A percentile compares a stretch with the other conserved stretches of the same genome.
phyloP scores from a whole-genome alignment of 768 basidiomycete genomes.

The Tephrocybe rancida region DNA sequence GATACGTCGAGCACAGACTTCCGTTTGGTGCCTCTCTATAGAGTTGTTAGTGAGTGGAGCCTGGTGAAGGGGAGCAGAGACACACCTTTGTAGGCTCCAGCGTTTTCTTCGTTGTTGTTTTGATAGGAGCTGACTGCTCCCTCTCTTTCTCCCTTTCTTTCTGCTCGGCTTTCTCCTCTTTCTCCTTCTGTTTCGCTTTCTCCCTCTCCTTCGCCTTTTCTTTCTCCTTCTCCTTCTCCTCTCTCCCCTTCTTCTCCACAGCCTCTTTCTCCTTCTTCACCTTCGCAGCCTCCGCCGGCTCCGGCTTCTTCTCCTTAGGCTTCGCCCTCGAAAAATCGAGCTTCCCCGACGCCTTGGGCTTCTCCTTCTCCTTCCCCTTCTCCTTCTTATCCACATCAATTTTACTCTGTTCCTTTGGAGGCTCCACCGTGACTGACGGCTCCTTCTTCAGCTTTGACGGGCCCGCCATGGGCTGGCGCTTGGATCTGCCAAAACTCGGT shows the following conservation, averaged over 20 bases:
- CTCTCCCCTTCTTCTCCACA: too few species aligned
- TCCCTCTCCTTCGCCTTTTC: constrained; percentile 19
- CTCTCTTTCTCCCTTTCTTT: constrained; percentile 19
- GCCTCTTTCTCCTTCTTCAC: constrained; percentile 1
- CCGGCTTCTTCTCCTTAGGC: constrained; percentile 13
- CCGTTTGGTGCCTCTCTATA: constrained; percentile 42
- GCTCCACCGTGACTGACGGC: too few species aligned
- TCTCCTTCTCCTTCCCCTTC: constrained; percentile 18
- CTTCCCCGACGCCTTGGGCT: constrained; percentile 19
- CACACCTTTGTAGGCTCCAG: constrained; percentile 21
- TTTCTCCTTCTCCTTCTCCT: background rate
- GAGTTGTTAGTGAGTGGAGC: background rate
- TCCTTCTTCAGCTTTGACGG: constrained; percentile 33
- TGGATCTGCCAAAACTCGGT: constrained; percentile 18
- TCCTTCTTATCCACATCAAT: constrained; percentile 15
- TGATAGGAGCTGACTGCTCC: constrained; percentile 6
- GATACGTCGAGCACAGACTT: constrained; percentile 40
- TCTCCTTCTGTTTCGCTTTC: constrained; percentile 16
- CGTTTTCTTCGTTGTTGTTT: constrained; percentile 17
- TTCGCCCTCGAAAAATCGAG: constrained; percentile 25
- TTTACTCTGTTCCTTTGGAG: too few species aligned
- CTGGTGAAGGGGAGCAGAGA: background rate
- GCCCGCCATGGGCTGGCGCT: constrained; percentile 43
- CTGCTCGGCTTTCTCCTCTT: constrained; percentile 16
- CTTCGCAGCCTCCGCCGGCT: constrained; percentile 10